A percentile compares a stretch with the other conserved stretches of the same genome.
phyloP scores from a whole-genome alignment of 192 early-diverging fungal genomes.

The Haplosporangium gracile region DNA sequence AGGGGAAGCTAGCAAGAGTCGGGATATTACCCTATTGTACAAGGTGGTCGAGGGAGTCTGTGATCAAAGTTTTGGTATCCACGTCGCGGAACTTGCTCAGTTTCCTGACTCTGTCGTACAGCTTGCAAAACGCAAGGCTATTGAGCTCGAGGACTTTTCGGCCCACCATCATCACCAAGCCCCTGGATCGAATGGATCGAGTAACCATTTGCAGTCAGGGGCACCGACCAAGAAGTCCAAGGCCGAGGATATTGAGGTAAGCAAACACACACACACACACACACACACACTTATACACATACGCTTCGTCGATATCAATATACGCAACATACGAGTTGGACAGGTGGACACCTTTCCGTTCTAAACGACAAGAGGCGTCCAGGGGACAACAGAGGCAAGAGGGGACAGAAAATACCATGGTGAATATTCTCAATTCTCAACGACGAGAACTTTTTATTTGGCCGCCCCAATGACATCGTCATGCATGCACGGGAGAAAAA shows the following conservation, averaged over 20 bases:
- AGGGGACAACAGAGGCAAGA: neutral
- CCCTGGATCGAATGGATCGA: neutral
- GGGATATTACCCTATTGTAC: conserved; percentile 91
- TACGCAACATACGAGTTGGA: neutral
- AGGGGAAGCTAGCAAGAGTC: conserved; percentile 15
- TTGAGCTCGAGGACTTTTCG: conserved; percentile 88
- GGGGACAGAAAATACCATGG: neutral
- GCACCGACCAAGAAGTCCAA: conserved; percentile 27
- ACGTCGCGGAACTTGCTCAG: conserved; percentile 94
- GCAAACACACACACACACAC: conserved; percentile 21
- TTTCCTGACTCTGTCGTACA: conserved; percentile 88
- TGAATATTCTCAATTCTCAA: conserved; percentile 2
- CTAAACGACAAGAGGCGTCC: neutral
- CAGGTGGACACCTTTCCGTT: neutral
- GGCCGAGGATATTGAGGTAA: conserved; percentile 42
- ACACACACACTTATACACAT: neutral
- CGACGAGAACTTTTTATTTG: neutral
- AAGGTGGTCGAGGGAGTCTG: conserved; percentile 90
- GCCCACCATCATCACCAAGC: conserved; percentile 6
- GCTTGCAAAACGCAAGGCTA: conserved; percentile 88
- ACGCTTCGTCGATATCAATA: neutral
- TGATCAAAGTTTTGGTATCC: conserved; percentile 98
- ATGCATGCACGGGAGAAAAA: conserved; percentile 9
- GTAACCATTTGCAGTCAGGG: neutral
- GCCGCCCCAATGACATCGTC: neutral